Evolutionary conservation across 495 filamentous ascomycete species (phyloP).

Genomic region (Tuber aestivum): DNA sequence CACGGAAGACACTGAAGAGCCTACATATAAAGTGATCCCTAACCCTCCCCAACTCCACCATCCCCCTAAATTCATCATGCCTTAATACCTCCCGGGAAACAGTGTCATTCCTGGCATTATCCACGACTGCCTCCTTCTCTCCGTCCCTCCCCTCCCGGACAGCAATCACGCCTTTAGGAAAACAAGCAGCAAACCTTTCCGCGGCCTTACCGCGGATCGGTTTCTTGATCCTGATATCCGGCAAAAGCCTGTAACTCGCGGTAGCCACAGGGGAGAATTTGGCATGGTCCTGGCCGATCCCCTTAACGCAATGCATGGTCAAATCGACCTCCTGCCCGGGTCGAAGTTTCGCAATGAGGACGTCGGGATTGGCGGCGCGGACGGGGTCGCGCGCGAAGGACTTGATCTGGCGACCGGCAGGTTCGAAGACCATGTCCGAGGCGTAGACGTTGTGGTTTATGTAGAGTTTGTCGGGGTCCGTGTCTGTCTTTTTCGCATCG

Average conservation of each 20-base stretch:
- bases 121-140: slow-evolving; percentile 80
- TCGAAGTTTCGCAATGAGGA: slow-evolving; percentile 88
- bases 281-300: slow-evolving; percentile 88
- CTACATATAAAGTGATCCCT: slow-evolving; percentile 89
- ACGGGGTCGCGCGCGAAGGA: slow-evolving; percentile 68
- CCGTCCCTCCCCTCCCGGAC: slow-evolving; percentile 59
- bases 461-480: slow-evolving; percentile 76
- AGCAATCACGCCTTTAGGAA: slow-evolving; percentile 80
- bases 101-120: slow-evolving; percentile 78
- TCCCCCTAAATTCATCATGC: slow-evolving; percentile 87
- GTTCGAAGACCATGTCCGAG: slow-evolving; percentile 65
- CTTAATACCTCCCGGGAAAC: slow-evolving; percentile 87
- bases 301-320: slow-evolving; percentile 84
- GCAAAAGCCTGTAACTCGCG: slow-evolving; percentile 82
- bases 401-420: slow-evolving; percentile 64
- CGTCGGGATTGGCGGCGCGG: slow-evolving; percentile 64
- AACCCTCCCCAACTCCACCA: slow-evolving; percentile 84
- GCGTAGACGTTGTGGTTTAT: slow-evolving; percentile 83
- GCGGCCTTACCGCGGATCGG: slow-evolving; percentile 84
- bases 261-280: slow-evolving; percentile 98
- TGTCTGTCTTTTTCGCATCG: slow-evolving; percentile 61
- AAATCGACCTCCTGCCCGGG: slow-evolving; percentile 81
- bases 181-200: slow-evolving; percentile 82
- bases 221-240: slow-evolving; percentile 69
- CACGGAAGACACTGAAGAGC: neutral